A percentile compares a stretch with the other conserved stretches of the same genome.
Evolutionary conservation across 2,329 filamentous ascomycete species (phyloP).

Genomic region (Thelonectria olida): DNA sequence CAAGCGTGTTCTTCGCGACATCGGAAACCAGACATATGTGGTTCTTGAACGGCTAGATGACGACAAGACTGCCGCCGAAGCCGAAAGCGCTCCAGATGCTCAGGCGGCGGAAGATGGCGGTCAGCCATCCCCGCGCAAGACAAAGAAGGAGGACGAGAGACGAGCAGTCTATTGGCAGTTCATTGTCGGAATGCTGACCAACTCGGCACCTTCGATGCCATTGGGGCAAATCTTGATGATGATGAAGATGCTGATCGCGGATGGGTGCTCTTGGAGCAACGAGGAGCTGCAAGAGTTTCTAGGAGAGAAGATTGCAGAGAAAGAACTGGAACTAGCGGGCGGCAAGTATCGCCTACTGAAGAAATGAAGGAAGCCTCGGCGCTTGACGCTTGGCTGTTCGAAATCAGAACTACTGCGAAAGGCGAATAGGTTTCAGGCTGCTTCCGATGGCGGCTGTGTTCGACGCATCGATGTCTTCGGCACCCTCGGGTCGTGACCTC

Average conservation of each 20-base stretch:
- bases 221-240: slow-evolving; percentile 87
- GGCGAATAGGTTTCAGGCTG: too few relatives aligned
- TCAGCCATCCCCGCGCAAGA: slow-evolving; percentile 58
- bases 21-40: slow-evolving; percentile 63
- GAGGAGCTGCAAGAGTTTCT: slow-evolving; percentile 88
- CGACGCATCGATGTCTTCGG: too few relatives aligned
- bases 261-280: slow-evolving; percentile 88
- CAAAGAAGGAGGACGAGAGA: slow-evolving; percentile 68
- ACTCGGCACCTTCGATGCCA: slow-evolving; percentile 83
- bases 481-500: not conserved
- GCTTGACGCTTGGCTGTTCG: not conserved
- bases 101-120: slow-evolving; percentile 36
- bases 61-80: slow-evolving; percentile 38
- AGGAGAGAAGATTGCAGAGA: slow-evolving; percentile 77
- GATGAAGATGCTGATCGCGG: slow-evolving; percentile 90
- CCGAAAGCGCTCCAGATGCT: slow-evolving; percentile 43
- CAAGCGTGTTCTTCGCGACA: slow-evolving; percentile 71
- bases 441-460: too few relatives aligned
- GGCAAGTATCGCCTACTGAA: slow-evolving; percentile 75
- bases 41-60: slow-evolving; percentile 73
- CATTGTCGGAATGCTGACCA: slow-evolving; percentile 94
- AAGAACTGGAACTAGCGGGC: slow-evolving; percentile 73
- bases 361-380: slow-evolving; percentile 53
- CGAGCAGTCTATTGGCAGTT: slow-evolving; percentile 85
- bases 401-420: too few relatives aligned